Conservation (phyloP, 176 grass and related monocot genomes). For the Avena atlantica region DNA sequence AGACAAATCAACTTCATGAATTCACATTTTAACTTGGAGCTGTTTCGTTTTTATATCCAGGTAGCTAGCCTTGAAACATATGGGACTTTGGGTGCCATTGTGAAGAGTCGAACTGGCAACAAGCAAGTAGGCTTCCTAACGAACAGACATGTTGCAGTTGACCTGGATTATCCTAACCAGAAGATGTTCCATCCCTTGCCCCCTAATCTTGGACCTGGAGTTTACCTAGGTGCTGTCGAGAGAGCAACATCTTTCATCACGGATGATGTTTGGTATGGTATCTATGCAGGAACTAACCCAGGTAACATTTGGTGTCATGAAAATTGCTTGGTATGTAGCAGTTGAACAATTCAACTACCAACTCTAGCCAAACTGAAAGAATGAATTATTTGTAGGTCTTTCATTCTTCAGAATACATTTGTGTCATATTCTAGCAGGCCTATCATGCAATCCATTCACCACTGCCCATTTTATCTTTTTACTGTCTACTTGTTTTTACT, state of each 20-base stretch:
- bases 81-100: slow-evolving; percentile 92
- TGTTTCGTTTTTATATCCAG: slow-evolving; percentile 49
- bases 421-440: neutral
- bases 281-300: slow-evolving; percentile 91
- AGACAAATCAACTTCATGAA: neutral
- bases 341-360: neutral
- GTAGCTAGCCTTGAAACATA: slow-evolving; percentile 97
- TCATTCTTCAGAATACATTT: neutral
- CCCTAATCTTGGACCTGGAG: slow-evolving; percentile 95
- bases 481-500: neutral
- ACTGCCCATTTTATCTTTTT: neutral
- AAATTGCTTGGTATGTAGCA: neutral
- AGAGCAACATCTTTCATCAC: slow-evolving; percentile 97
- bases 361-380: neutral
- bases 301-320: slow-evolving; percentile 46
- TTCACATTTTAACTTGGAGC: neutral
- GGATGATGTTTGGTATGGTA: slow-evolving; percentile 99
- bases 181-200: slow-evolving; percentile 99
- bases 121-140: slow-evolving; percentile 96
- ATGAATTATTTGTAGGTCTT: neutral
- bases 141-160: slow-evolving; percentile 92
- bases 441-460: neutral
- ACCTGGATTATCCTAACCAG: slow-evolving; percentile 98
- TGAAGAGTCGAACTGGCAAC: slow-evolving; percentile 92
- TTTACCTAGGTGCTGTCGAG: slow-evolving; percentile 95